Base-by-base conservation (phyloP, 2,329 filamentous ascomycete genomes). In the Xylariaceae sp. region DNA sequence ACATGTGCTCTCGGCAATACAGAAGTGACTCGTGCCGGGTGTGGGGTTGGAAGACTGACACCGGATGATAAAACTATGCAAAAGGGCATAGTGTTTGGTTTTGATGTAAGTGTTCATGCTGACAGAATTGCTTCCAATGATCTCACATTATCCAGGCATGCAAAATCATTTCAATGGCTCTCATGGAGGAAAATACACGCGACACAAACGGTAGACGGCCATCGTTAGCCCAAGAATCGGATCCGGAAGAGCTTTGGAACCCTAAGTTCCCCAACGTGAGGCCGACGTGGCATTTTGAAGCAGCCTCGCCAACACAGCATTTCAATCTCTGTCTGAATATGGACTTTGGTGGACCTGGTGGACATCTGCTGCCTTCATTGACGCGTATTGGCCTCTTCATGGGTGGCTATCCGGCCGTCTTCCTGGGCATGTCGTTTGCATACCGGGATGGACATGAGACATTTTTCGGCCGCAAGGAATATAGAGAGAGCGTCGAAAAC, bases 321-420 rank as follows among this genome's bases (percentile, higher is more conserved):
- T 51, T 51, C 40, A 46, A 50, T 26, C 31, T 50, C 4, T 54
- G 50, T 24, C 39, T 50, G 4, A 33, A 50, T 24, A 51, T 53
- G 42, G 50, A 51, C 19, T 48, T 53, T 13, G 50, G 52, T 16
- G 47, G 47, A 2, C 15, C 19, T n/a, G 28, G 43, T 29, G 52
- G 48, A 4, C 28, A 31, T 32, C 32, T 46, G 4, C 31, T 51
- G 1, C 19, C 9, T 11, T 41, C 38, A 11, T 35, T 52, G 12
- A 41, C 41, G 1, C 41, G 41, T n/a, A 31, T 53, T 16, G 43
- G 34, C 28, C 19, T 43, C 8, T 40, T 44, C 34, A 51, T 51
- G 47, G 50, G 42, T 12, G 18, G 31, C 3, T 50, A 34, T 19
- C 49, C 45, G 7, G 37, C 37, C 9, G 43, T 51, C 1, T 50